These are phyloP conservation scores for Colletotrichum lentis DNA, from an alignment of 2,329 filamentous ascomycete species.

Conservation along the genomic window DNA sequence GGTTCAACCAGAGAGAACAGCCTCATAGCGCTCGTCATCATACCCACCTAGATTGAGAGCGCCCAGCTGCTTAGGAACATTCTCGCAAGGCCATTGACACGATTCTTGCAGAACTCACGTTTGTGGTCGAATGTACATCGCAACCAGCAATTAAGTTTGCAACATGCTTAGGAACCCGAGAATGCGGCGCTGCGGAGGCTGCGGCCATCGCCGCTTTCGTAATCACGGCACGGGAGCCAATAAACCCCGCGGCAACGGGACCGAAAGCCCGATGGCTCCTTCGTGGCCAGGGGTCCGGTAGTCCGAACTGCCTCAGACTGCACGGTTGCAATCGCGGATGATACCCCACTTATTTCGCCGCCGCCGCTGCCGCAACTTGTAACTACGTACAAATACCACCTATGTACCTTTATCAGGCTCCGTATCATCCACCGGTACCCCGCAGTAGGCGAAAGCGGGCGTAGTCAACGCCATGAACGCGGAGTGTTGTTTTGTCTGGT, in stretches of 20 bases:
- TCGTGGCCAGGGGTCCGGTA: slow-evolving; percentile 6
- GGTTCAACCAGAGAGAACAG: neutral
- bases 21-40: neutral
- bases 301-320: slow-evolving; percentile 1
- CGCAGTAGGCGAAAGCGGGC: neutral
- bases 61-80: neutral
- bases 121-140: neutral
- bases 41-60: neutral
- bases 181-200: slow-evolving; percentile 10
- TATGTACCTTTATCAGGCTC: neutral
- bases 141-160: no score
- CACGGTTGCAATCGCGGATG: slow-evolving; percentile 2
- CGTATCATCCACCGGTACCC: neutral
- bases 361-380: neutral
- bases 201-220: slow-evolving; percentile 11
- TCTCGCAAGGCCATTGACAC: neutral
- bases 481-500: neutral
- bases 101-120: neutral
- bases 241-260: slow-evolving; percentile 16
- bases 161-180: neutral
- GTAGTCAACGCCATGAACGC: neutral
- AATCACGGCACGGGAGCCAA: slow-evolving; percentile 11
- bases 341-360: neutral
- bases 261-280: slow-evolving; percentile 26
- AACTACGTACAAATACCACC: no score